Conservation (phyloP, 345 rosid species). For the Salix udensis region DNA sequence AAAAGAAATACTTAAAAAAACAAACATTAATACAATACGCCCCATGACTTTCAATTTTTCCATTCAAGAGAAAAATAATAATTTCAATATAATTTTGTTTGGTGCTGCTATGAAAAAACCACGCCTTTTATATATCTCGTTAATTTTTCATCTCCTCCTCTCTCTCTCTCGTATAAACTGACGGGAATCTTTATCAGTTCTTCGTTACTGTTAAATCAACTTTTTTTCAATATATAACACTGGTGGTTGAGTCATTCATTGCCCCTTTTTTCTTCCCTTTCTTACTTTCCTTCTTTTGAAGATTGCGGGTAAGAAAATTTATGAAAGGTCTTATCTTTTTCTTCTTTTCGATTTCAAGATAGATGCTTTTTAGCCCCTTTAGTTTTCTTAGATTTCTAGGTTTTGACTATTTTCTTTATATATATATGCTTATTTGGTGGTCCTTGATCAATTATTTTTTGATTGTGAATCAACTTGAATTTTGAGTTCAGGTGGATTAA, state of each 20-base stretch:
- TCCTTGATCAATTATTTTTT: background rate
- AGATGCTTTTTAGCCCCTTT: background rate
- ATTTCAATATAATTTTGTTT: background rate
- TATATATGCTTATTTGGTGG: background rate
- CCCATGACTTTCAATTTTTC: too few relatives aligned
- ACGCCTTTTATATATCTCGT: background rate
- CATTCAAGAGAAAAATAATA: too few relatives aligned
- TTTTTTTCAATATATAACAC: constrained; percentile 22
- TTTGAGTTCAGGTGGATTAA: constrained; percentile 5
- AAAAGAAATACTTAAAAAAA: too few relatives aligned
- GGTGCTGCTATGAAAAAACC: background rate
- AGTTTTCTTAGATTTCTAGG: background rate
- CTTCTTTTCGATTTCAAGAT: background rate
- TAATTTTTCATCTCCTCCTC: background rate
- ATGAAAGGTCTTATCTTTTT: background rate
- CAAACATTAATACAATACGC: too few relatives aligned
- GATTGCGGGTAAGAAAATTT: constrained; percentile 16
- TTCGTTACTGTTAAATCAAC: constrained; percentile 13
- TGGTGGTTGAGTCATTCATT: constrained; percentile 44
- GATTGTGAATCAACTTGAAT: background rate
- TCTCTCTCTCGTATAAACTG: background rate
- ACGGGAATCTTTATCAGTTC: constrained; percentile 30
- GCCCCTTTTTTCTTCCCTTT: constrained; percentile 1
- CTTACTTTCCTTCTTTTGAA: constrained; percentile 1
- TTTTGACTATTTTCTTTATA: background rate